Conservation (phyloP, 2,329 filamentous ascomycete genomes). For the Aspergillus carbonarius region DNA sequence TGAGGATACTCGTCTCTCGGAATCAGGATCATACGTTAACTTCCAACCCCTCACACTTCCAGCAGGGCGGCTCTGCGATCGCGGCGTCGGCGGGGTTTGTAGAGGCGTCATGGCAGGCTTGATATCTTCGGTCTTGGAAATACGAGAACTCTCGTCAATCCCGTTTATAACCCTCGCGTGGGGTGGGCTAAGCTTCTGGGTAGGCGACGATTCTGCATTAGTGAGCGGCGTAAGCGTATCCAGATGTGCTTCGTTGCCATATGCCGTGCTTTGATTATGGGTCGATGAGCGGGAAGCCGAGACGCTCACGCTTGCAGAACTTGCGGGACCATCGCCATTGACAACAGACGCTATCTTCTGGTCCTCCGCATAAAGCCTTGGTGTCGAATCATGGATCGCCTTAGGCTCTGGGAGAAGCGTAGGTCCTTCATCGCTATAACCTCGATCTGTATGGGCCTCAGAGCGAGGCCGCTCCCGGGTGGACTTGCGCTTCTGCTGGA, state of each 20-base stretch:
- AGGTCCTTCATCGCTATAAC: conserved; percentile 18
- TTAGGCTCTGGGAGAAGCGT: conserved; percentile 11
- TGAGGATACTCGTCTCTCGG: conserved; percentile 57
- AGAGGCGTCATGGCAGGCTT: conserved; percentile 42
- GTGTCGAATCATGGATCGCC: conserved; percentile 10
- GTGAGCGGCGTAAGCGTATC: conserved; percentile 65
- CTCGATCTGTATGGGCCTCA: conserved; percentile 40
- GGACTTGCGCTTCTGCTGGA: conserved; percentile 49
- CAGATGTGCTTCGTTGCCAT: conserved; percentile 53
- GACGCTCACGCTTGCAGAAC: conserved; percentile 69
- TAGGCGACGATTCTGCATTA: conserved; percentile 64
- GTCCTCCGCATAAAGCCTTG: conserved; percentile 14
- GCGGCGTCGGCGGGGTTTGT: conserved; percentile 46
- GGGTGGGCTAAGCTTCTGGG: conserved; percentile 57
- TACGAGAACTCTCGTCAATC: conserved; percentile 27
- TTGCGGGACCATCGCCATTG: conserved; percentile 70
- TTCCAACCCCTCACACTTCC: conserved; percentile 58
- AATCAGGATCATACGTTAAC: conserved; percentile 62
- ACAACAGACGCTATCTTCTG: conserved; percentile 33
- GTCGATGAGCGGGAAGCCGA: conserved; percentile 66
- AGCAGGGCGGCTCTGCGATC: conserved; percentile 51
- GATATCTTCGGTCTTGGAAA: conserved; percentile 25
- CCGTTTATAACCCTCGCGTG: conserved; percentile 42
- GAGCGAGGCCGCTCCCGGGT: conserved; percentile 63
- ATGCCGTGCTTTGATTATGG: conserved; percentile 53